phyloP scores from a whole-genome alignment of 768 basidiomycete species.

The Agrocybe chaxingu region DNA sequence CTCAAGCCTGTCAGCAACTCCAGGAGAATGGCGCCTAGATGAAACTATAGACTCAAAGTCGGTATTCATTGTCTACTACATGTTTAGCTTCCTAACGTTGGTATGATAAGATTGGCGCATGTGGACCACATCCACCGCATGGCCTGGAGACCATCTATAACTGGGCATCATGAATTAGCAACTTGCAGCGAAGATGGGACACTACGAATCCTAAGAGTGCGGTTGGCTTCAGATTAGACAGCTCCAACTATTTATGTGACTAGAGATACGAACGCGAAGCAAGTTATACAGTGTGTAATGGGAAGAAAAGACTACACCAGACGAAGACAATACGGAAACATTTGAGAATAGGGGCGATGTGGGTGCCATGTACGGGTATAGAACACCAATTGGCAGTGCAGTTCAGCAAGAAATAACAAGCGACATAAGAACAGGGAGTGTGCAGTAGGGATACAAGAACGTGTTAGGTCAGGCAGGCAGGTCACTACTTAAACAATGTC shows the following conservation, averaged over 20 bases:
- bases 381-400: constrained; percentile 56
- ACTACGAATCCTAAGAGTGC: constrained; percentile 72
- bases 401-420: constrained; percentile 39
- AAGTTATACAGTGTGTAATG: constrained; percentile 68
- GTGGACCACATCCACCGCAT: constrained; percentile 76
- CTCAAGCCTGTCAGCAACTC: constrained; percentile 27
- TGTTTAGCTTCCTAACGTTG: not conserved
- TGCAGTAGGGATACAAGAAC: constrained; percentile 84
- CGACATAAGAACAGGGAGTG: constrained; percentile 35
- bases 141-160: constrained; percentile 63
- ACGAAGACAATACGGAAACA: constrained; percentile 63
- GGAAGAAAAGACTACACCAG: constrained; percentile 39
- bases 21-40: constrained; percentile 44
- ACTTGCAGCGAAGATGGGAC: constrained; percentile 93
- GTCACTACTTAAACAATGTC: constrained; percentile 72
- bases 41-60: constrained; percentile 51
- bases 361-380: constrained; percentile 65
- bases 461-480: constrained; percentile 21
- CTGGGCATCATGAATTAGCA: constrained; percentile 54
- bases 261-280: constrained; percentile 36
- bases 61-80: constrained; percentile 11
- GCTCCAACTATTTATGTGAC: constrained; percentile 32
- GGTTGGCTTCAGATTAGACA: constrained; percentile 46
- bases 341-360: constrained; percentile 33
- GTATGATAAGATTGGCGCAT: constrained; percentile 57